Evolutionary conservation across 768 basidiomycete species (phyloP), one percentile per base, ranked within the genome.

Genomic region (Pluteus cervinus): DNA sequence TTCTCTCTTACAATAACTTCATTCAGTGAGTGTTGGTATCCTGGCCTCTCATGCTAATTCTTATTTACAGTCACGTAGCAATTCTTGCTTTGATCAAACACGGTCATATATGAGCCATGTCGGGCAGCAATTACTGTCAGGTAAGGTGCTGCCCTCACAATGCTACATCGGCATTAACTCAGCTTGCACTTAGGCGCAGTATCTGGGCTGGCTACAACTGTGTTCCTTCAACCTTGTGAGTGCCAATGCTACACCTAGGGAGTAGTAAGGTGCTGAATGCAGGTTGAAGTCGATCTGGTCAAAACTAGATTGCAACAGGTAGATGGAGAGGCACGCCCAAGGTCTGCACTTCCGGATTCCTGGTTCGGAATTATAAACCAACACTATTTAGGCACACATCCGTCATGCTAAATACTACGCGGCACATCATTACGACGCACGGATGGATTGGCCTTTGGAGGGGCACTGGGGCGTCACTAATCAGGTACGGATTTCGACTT

Each of bases 271-370:
- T n/a, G n/a, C n/a, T n/a, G n/a, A n/a, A n/a, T n/a, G n/a, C n/a
- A n/a, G n/a, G n/a, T n/a, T n/a, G n/a, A n/a, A 89, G 86, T 94
- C 46, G 92, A 96, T 62, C 66, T 94, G 16, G 60, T 96, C 47
- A 96, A 96, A 62, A 94, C 92, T n/a, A 74, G 91, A 32, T 53
- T 92, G 47, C 91, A 93, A 55, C 89, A 92, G 58, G 78, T 79
- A 37, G 82, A 86, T 57, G 71, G 71, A 5, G 50, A 55, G 61
- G 75, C 71, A 49, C 43, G 64, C 50, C 25, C 11, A 31, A 26
- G 23, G 8, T 17, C 16, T 21, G 37, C n/a, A 15, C 31, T 24
- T 33, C 18, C 31, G 40, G n/a, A n/a, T 32, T 39, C 26, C 26
- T 28, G 9, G 9, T 14, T 14, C 26, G 14, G 9, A 28, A 28